Base-by-base conservation (phyloP, 768 basidiomycete genomes). In the Gymnopilus dilepis region DNA sequence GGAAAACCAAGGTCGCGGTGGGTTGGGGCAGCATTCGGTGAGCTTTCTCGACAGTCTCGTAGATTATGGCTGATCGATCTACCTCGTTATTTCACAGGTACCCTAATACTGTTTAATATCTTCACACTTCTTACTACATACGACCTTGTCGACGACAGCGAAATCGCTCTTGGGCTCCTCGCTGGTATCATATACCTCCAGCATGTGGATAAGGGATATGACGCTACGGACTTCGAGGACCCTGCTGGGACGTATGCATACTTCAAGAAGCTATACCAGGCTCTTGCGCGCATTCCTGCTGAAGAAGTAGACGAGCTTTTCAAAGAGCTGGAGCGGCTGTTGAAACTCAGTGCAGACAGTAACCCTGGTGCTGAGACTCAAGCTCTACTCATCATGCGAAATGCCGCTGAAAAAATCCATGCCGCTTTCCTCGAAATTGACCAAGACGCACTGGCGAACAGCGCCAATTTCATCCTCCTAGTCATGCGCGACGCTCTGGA, bases 1-100 rank as follows among this genome's bases (percentile, higher is more conserved):
- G 78, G 78, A 31, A 72, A 71, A 37, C 74, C 74, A 42, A 67
- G 78, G 50, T 78, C 77, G 4, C 73, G 70, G 62, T 48, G 70
- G 45, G 74, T 74, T 51, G 76, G 76, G 11, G 66, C 71, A 12
- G 59, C 72, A 15, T 71, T 75, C 57, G 73, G 77, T 78, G 52
- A 50, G 72, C 62, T 37, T 13, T 9, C 41, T 38, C 9, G 13
- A 21, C 28, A 50, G 17, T 15, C 22, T 9, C 5, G 4, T n/a
- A 12, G 31, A 30, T 15, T 15, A 13, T 33, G 15, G 6, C 31
- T 42, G 37, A 15, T 59, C 38, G 50, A 21, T 4, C 26, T 24
- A 9, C 17, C 50, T 59, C 45, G 37, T n/a, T n/a, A 59, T 28
- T 51, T 55, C 30, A 30, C 28, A 73, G 67, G 63, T 9, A 60